phyloP scores from a whole-genome alignment of 495 filamentous ascomycete genomes.

The Hypoxylon rickii region DNA sequence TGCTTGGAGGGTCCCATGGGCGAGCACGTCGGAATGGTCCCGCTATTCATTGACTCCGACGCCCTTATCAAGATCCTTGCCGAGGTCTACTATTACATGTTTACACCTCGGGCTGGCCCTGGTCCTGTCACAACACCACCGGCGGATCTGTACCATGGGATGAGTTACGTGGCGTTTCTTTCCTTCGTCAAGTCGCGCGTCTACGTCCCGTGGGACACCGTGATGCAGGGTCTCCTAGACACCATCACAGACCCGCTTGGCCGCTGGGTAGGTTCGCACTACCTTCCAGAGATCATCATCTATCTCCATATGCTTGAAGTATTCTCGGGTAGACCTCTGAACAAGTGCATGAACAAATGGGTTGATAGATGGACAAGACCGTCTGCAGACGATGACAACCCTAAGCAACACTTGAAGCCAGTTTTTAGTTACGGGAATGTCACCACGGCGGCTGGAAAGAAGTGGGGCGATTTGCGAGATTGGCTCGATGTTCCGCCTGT shows the following conservation, averaged over 20 bases:
- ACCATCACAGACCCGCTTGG: conserved; percentile 22
- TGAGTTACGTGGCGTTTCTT: conserved; percentile 43
- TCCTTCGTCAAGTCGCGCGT: conserved; percentile 28
- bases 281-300: conserved; percentile 36
- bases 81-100: conserved; percentile 33
- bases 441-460: background rate
- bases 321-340: conserved; percentile 13
- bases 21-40: conserved; percentile 8
- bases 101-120: conserved; percentile 12
- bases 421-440: too few relatives aligned
- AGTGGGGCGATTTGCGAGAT: conserved; percentile 17
- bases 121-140: too few relatives aligned
- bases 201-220: conserved; percentile 12
- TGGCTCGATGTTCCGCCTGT: conserved; percentile 43
- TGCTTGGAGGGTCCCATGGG: conserved; percentile 10
- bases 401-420: too few relatives aligned
- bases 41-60: conserved; percentile 2
- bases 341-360: background rate
- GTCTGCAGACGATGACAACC: too few relatives aligned
- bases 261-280: background rate
- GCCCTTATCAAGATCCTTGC: conserved; percentile 15
- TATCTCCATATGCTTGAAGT: conserved; percentile 40
- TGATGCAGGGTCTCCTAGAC: conserved; percentile 22
- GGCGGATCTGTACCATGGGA: conserved; percentile 42
- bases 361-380: too few relatives aligned